Evolutionary conservation across 1,284 basidiomycete species (phyloP), one percentile per base, ranked within the genome.

Genomic region (Cryptococcus sp.): DNA sequence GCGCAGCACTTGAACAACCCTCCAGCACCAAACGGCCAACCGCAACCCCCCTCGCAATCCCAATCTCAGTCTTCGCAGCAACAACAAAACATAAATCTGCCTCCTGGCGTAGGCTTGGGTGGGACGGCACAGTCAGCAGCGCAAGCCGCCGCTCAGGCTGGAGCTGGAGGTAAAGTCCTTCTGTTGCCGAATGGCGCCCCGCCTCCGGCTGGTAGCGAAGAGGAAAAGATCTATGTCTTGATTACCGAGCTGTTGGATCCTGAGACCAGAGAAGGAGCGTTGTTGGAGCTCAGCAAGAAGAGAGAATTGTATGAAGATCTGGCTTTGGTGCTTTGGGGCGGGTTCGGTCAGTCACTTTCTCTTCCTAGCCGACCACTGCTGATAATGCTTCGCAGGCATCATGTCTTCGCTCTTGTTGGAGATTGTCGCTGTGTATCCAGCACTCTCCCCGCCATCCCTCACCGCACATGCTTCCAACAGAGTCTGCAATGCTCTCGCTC

Each of bases 401-500:
- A 99, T 99, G 94, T 93, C 94, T n/a, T 91, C 92, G 3, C 85
- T 99, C 47, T 82, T 99, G 38, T 93, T 98, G 75, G 96, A 99
- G 80, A 99, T 99, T 71, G 93, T 99, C 55, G 93, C 94, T 19
- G 96, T 99, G 53, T 99, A 99, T 79, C 95, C 95, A 1, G 84
- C 96, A 52, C 85, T 99, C 49, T 92, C 91, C 16, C 96, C 96
- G 0, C 95, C 96, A 2, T 92, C 94, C 63, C 85, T 99, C 54
- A 97, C 94, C 3, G 96, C 96, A 0, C 94, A 97, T 79, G 93
- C 94, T 51, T 96, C 93, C n/a, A 99, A 99, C 78, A 88, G 96
- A 53, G 96, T 99, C 47, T 99, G 96, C 83, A 99, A 99, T 78
- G 96, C 96, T 17, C 86, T 99, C 41, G 96, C 96, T 6, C 85